Evolutionary conservation across 305 asterid species (phyloP).

Genomic region (Fraxinus sp.): DNA sequence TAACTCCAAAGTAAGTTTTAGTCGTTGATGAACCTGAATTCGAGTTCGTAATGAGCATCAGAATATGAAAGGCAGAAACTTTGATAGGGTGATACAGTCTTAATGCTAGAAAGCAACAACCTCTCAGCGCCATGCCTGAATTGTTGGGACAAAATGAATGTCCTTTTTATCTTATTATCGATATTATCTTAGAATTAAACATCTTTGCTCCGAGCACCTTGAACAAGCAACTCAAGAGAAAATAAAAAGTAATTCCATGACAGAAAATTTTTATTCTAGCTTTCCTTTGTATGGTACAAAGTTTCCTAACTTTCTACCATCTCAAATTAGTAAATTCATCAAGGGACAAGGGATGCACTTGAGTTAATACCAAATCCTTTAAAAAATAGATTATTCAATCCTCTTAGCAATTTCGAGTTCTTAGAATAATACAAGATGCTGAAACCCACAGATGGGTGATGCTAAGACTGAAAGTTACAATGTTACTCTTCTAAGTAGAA

Average conservation of each 20-base stretch:
- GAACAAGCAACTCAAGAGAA: neutral
- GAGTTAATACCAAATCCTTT: neutral
- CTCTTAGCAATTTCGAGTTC: neutral
- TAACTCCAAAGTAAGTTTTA: constrained; percentile 77
- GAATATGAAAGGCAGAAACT: constrained; percentile 16
- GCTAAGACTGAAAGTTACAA: constrained; percentile 2
- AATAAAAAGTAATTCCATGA: neutral
- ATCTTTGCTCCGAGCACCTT: constrained; percentile 6
- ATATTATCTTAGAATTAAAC: neutral
- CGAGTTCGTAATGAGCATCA: constrained; percentile 11
- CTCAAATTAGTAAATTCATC: constrained; percentile 16
- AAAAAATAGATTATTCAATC: constrained; percentile 9
- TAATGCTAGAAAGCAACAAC: neutral
- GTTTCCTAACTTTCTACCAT: neutral
- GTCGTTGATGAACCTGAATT: constrained; percentile 78
- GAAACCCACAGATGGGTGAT: constrained; percentile 15
- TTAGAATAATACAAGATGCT: neutral
- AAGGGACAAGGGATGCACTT: constrained; percentile 3
- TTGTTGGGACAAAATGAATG: neutral
- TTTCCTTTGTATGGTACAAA: neutral
- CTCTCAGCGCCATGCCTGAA: neutral
- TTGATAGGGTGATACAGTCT: neutral
- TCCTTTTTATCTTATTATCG: neutral
- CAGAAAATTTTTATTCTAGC: neutral
- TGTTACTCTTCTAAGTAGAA: neutral